Evolutionary conservation across 306 rosid species (phyloP).

Genomic region (Carpinus viminea): DNA sequence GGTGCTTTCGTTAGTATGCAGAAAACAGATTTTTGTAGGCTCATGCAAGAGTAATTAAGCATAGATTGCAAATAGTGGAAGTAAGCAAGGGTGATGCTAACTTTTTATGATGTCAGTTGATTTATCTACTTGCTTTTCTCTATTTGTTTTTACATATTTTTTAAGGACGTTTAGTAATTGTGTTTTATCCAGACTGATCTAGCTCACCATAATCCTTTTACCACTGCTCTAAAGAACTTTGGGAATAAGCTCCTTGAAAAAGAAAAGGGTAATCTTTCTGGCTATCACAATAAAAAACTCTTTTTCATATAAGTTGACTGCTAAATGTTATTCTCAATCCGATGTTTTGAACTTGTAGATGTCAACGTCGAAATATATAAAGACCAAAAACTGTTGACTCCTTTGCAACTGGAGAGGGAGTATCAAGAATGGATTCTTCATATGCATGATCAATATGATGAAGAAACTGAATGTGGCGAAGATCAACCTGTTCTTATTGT

Average conservation of each 20-base stretch:
- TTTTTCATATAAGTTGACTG: slow-evolving; percentile 3
- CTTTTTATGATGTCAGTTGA: neutral
- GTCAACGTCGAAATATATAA: slow-evolving; percentile 31
- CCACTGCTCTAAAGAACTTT: slow-evolving; percentile 51
- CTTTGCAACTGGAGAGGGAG: slow-evolving; percentile 41
- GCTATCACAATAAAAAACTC: neutral
- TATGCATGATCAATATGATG: slow-evolving; percentile 57
- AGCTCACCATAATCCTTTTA: slow-evolving; percentile 52
- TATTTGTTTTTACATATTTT: neutral
- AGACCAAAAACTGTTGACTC: slow-evolving; percentile 35
- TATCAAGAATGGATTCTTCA: slow-evolving; percentile 58
- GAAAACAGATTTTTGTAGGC: neutral
- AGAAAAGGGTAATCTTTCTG: slow-evolving; percentile 37
- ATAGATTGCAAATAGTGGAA: neutral
- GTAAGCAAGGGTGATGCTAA: neutral
- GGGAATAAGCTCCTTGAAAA: slow-evolving; percentile 43
- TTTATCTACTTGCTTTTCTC: neutral
- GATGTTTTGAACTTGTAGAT: slow-evolving; percentile 28
- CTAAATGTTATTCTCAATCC: slow-evolving; percentile 12
- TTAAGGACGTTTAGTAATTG: slow-evolving; percentile 6
- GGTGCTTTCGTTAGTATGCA: neutral
- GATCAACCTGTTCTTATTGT: slow-evolving; percentile 47
- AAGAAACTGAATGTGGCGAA: slow-evolving; percentile 56
- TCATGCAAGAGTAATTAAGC: neutral
- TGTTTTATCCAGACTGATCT: slow-evolving; percentile 54